Conservation (phyloP, 345 rosid genomes). For the Carallia pectinifolia region DNA sequence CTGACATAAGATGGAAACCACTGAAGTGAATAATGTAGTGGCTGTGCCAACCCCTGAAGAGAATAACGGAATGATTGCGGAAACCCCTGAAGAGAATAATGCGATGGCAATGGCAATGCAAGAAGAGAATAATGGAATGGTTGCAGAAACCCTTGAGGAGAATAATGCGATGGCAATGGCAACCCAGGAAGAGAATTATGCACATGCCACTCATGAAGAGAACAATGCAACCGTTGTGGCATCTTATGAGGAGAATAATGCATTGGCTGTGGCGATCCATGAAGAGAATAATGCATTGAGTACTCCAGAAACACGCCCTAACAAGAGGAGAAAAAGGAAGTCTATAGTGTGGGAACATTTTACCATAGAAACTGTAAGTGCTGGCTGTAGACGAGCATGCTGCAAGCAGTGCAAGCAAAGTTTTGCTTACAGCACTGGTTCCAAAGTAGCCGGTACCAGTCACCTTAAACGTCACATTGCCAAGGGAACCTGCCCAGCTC, state of each 20-base stretch:
- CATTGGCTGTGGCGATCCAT: background rate
- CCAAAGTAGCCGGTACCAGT: slow-evolving; percentile 93
- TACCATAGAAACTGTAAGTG: slow-evolving; percentile 63
- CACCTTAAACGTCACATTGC: slow-evolving; percentile 93
- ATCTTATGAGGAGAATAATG: slow-evolving; percentile 11
- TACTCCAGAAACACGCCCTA: slow-evolving; percentile 17
- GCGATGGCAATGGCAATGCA: too few species aligned
- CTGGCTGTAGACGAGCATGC: slow-evolving; percentile 78
- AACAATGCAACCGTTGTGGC: background rate
- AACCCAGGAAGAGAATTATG: slow-evolving; percentile 4
- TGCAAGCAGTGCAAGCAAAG: slow-evolving; percentile 96
- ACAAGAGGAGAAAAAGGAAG: slow-evolving; percentile 72
- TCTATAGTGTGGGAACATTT: slow-evolving; percentile 93
- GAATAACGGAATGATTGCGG: too few species aligned
- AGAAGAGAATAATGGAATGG: background rate
- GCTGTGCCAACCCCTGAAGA: too few species aligned
- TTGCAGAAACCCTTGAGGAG: slow-evolving; percentile 23
- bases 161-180: background rate
- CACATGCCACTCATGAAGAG: background rate
- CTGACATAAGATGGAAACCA: slow-evolving; percentile 21
- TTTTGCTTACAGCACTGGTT: slow-evolving; percentile 92
- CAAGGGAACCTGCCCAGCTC: slow-evolving; percentile 80
- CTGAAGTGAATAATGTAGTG: too few species aligned
- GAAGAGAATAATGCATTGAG: slow-evolving; percentile 4
- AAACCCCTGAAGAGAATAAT: background rate